A percentile compares a stretch with the other conserved stretches of the same genome.
These are phyloP conservation scores for Amorphotheca resinae DNA, from an alignment of 495 filamentous ascomycete genomes.

Conservation along the genomic window DNA sequence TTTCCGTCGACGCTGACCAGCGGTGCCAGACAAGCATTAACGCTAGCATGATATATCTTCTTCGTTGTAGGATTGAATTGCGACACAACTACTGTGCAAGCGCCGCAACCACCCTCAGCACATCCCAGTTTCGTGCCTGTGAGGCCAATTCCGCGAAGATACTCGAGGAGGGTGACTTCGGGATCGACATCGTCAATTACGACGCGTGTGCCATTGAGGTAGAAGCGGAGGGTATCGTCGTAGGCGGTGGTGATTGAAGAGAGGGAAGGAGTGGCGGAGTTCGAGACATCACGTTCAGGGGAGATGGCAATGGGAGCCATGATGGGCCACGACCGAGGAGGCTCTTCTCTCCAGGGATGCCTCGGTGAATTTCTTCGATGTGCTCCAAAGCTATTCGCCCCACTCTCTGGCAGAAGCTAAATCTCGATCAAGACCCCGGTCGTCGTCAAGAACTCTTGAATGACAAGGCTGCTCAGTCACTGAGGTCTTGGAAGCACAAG, in stretches of 20 bases:
- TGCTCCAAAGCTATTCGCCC: too few species aligned
- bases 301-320: slow-evolving; percentile 39
- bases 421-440: too few species aligned
- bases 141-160: slow-evolving; percentile 75
- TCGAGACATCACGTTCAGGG: slow-evolving; percentile 20
- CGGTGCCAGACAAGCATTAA: slow-evolving; percentile 91
- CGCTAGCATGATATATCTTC: slow-evolving; percentile 62
- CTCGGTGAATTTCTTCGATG: background rate
- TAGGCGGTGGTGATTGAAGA: slow-evolving; percentile 47
- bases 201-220: slow-evolving; percentile 90
- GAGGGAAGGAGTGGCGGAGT: slow-evolving; percentile 14
- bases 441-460: too few species aligned
- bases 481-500: too few species aligned
- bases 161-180: slow-evolving; percentile 86
- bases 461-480: too few species aligned
- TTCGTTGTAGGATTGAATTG: slow-evolving; percentile 87
- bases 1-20: slow-evolving; percentile 90
- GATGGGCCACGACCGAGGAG: background rate
- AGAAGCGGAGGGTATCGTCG: slow-evolving; percentile 66
- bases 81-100: slow-evolving; percentile 91
- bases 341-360: too few species aligned
- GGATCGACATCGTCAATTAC: slow-evolving; percentile 59
- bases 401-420: too few species aligned
- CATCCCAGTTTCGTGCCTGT: slow-evolving; percentile 71
- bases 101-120: slow-evolving; percentile 91